A percentile compares a stretch with the other conserved stretches of the same genome.
Evolutionary conservation across 768 basidiomycete species (phyloP).

Genomic region (Kondoa malvinella): DNA sequence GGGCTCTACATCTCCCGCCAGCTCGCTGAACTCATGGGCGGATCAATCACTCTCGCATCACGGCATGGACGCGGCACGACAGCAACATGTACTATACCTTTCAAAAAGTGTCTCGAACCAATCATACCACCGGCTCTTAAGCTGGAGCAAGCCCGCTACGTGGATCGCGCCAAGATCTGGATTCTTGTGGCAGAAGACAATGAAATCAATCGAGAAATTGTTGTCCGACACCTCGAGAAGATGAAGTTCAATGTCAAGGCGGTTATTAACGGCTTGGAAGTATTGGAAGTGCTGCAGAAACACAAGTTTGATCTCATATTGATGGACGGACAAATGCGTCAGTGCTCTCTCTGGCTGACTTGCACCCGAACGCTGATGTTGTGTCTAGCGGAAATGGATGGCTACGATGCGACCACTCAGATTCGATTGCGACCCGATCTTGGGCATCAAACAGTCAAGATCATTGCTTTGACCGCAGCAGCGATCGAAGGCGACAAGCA

Average conservation of each 20-base stretch:
- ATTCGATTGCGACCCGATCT: slow-evolving; percentile 10
- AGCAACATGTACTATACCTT: slow-evolving; percentile 13
- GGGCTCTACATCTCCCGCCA: slow-evolving; percentile 20
- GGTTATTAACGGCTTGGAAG: slow-evolving; percentile 18
- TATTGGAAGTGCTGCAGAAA: slow-evolving; percentile 13
- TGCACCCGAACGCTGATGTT: neutral
- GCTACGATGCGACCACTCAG: slow-evolving; percentile 17
- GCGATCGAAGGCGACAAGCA: neutral
- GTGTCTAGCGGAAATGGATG: slow-evolving; percentile 17
- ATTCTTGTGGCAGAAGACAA: slow-evolving; percentile 24
- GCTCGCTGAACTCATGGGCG: slow-evolving; percentile 24
- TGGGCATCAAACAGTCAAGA: slow-evolving; percentile 7
- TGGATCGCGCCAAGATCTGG: neutral
- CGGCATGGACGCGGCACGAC: slow-evolving; percentile 13
- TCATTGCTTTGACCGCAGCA: slow-evolving; percentile 15
- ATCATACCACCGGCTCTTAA: neutral
- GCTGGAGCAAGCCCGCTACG: neutral
- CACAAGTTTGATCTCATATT: slow-evolving; percentile 16
- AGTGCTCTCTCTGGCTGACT: neutral
- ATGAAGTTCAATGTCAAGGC: slow-evolving; percentile 20
- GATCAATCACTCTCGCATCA: slow-evolving; percentile 5
- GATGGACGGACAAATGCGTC: slow-evolving; percentile 17
- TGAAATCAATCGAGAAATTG: slow-evolving; percentile 17
- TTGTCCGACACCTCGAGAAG: slow-evolving; percentile 15
- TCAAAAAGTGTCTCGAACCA: slow-evolving; percentile 11